Percentiles rank a stretch among this genome's conserved stretches.
Evolutionary conservation across 495 filamentous ascomycete species (phyloP).

Genomic region (Talaromyces thailandensis): DNA sequence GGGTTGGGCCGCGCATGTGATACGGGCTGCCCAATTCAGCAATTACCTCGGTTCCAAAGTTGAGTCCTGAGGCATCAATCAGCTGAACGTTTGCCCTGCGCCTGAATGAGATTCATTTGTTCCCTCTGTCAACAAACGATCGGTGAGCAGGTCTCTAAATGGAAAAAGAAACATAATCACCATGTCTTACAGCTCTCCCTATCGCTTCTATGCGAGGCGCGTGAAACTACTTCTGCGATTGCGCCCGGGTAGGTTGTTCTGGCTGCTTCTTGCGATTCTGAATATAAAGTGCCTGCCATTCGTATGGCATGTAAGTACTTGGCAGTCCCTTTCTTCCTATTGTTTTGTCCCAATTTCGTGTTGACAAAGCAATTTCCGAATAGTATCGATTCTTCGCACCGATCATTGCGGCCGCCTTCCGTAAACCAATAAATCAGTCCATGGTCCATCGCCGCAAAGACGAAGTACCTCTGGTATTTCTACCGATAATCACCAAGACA

Average conservation of each 20-base stretch:
- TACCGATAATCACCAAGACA: constrained; percentile 3
- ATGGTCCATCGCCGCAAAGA: constrained; percentile 17
- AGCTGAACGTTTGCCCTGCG: neutral
- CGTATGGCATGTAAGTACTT: constrained; percentile 53
- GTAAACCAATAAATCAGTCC: constrained; percentile 28
- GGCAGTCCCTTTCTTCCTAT: neutral
- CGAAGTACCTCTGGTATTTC: constrained; percentile 15
- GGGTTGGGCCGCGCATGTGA: neutral
- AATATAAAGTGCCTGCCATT: constrained; percentile 56
- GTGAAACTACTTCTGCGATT: neutral
- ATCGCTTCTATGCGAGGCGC: neutral
- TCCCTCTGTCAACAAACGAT: neutral
- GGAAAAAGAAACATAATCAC: neutral
- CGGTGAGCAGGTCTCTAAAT: neutral
- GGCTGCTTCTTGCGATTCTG: constrained; percentile 42
- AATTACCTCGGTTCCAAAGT: neutral
- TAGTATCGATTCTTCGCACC: constrained; percentile 21
- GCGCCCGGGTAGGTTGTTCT: constrained; percentile 40
- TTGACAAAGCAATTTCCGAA: neutral
- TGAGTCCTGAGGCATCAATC: neutral
- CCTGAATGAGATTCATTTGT: neutral
- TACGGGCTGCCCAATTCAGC: neutral
- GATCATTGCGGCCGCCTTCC: constrained; percentile 39
- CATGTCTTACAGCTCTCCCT: neutral
- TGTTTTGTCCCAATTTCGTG: neutral